These are phyloP conservation scores for Penicillium sp. DNA, from an alignment of 2,329 filamentous ascomycete species.

Conservation along the genomic window DNA sequence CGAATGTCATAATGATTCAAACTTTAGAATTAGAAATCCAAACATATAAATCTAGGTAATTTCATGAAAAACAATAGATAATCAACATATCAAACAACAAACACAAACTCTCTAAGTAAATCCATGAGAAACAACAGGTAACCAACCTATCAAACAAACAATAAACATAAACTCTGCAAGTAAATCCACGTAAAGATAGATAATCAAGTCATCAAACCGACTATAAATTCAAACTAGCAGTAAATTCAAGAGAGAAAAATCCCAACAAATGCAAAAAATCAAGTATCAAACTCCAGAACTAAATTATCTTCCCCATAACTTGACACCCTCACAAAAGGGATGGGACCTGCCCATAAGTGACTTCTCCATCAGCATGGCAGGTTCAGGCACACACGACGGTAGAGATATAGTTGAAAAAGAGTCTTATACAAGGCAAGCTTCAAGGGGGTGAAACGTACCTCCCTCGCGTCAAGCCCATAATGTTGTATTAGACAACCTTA, in stretches of 20 bases:
- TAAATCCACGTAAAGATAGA: no score
- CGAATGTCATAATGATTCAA: not conserved
- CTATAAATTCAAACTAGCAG: not conserved
- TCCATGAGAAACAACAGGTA: no score
- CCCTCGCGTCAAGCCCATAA: not conserved
- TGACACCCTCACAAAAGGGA: not conserved
- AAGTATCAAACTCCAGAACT: not conserved
- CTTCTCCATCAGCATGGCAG: not conserved
- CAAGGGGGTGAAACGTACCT: not conserved
- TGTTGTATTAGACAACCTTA: not conserved
- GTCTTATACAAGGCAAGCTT: not conserved
- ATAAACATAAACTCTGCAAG: no score
- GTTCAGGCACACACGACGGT: not conserved
- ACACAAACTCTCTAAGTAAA: no score
- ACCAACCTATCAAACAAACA: no score
- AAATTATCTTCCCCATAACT: not conserved
- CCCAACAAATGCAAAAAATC: not conserved
- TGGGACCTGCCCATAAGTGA: not conserved
- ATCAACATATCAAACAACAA: no score
- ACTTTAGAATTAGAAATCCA: not conserved
- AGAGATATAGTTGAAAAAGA: not conserved
- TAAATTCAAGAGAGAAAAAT: not conserved
- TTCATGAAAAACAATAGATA: no score
- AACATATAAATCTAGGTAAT: not conserved
- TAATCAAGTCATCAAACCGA: not conserved